Percentiles rank a stretch among this genome's conserved stretches.
These are phyloP conservation scores for Xylaria sp. DNA, from an alignment of 2,329 filamentous ascomycete species.

Conservation along the genomic window DNA sequence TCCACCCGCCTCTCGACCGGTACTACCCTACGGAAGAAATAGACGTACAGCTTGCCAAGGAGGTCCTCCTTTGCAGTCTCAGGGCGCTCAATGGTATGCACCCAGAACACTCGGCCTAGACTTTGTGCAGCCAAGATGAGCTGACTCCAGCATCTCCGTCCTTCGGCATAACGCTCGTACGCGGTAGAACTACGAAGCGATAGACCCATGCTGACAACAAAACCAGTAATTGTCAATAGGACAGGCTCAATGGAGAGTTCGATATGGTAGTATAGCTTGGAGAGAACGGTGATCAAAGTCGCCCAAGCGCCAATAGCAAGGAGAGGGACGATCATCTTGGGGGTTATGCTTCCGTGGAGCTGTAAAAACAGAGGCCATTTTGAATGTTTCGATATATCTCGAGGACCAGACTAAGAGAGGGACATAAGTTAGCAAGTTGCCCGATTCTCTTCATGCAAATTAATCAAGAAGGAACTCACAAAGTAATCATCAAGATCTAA, in stretches of 20 bases:
- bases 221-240: constrained; percentile 83
- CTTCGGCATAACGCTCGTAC: constrained; percentile 72
- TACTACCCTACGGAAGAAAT: constrained; percentile 42
- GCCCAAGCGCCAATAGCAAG: constrained; percentile 69
- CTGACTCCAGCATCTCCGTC: constrained; percentile 66
- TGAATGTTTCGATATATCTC: constrained; percentile 74
- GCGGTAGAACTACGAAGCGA: constrained; percentile 80
- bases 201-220: constrained; percentile 78
- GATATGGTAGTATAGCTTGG: constrained; percentile 48
- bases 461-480: constrained; percentile 38
- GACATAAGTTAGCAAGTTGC: constrained; percentile 3
- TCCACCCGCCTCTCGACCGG: too few relatives aligned
- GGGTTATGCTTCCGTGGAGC: constrained; percentile 74
- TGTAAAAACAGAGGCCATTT: constrained; percentile 81
- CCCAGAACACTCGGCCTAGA: constrained; percentile 81
- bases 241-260: constrained; percentile 66
- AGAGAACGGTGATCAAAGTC: constrained; percentile 66
- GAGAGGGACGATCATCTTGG: constrained; percentile 76
- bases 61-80: constrained; percentile 68
- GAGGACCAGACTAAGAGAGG: constrained; percentile 59
- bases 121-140: constrained; percentile 67
- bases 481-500: constrained; percentile 55
- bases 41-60: constrained; percentile 61
- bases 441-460: background rate
- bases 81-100: constrained; percentile 70